phyloP scores from a whole-genome alignment of 305 asterid species.

The Rubia balearica region DNA sequence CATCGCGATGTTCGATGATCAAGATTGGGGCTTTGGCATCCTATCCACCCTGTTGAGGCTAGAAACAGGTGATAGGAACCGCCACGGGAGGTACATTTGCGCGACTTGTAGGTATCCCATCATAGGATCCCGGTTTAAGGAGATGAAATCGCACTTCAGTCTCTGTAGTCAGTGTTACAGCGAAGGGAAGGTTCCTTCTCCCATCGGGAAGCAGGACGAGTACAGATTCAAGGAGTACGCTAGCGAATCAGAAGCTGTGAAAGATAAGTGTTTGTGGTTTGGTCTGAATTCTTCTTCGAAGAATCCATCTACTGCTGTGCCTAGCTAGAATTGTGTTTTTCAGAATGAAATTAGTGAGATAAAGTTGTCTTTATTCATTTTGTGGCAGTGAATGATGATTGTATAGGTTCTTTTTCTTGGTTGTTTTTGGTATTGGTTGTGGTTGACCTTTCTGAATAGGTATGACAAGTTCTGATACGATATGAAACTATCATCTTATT shows the following conservation, averaged over 20 bases:
- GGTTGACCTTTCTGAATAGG: constrained; percentile 10
- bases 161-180: constrained; percentile 81
- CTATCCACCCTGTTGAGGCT: constrained; percentile 66
- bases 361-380: constrained; percentile 22
- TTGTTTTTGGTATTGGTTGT: background rate
- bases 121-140: constrained; percentile 89
- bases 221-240: constrained; percentile 80
- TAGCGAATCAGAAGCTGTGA: constrained; percentile 74
- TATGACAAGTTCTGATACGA: constrained; percentile 8
- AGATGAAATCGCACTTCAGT: constrained; percentile 65
- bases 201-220: constrained; percentile 65
- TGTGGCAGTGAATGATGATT: constrained; percentile 17
- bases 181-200: constrained; percentile 76
- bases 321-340: constrained; percentile 23
- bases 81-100: constrained; percentile 81
- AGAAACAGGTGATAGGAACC: constrained; percentile 76
- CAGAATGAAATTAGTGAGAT: background rate
- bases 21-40: constrained; percentile 84
- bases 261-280: constrained; percentile 86
- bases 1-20: constrained; percentile 74
- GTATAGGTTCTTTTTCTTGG: constrained; percentile 23
- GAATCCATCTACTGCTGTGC: constrained; percentile 44
- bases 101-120: constrained; percentile 79
- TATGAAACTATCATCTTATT: too few relatives aligned
- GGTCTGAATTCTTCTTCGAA: constrained; percentile 44